A percentile compares a stretch with the other conserved stretches of the same genome.
Conservation (phyloP, 176 grass and related monocot species). For the Musa beccarii region DNA sequence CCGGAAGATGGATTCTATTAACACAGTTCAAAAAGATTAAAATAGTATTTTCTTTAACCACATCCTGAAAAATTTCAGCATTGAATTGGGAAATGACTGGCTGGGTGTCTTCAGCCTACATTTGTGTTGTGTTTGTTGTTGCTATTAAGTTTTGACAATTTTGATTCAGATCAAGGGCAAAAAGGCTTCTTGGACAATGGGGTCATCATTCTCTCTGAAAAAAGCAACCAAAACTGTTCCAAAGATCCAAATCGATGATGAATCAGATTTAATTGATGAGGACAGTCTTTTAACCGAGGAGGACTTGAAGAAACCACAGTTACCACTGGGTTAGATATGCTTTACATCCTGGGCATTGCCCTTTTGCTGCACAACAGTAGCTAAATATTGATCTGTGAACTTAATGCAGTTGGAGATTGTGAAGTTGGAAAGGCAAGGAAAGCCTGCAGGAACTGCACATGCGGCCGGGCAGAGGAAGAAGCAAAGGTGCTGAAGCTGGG, state of each 20-base stretch:
- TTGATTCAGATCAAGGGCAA: constrained; percentile 65
- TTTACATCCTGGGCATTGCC: too few relatives aligned
- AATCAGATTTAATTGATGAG: constrained; percentile 79
- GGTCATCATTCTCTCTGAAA: constrained; percentile 82
- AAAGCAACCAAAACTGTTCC: constrained; percentile 50
- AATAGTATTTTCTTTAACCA: too few relatives aligned
- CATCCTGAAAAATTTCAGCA: too few relatives aligned
- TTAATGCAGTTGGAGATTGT: constrained; percentile 59
- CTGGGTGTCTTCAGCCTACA: not conserved
- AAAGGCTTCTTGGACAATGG: constrained; percentile 73
- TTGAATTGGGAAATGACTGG: not conserved
- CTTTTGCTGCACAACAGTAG: not conserved
- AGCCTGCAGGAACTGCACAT: constrained; percentile 86
- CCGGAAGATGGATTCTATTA: too few relatives aligned
- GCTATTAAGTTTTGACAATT: not conserved
- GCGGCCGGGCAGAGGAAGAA: constrained; percentile 87
- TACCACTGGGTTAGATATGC: constrained; percentile 52
- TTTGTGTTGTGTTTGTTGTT: not conserved
- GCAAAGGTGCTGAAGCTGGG: constrained; percentile 80
- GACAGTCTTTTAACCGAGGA: constrained; percentile 87
- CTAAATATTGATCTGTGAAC: not conserved
- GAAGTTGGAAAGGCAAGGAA: constrained; percentile 80
- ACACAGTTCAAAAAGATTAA: too few relatives aligned
- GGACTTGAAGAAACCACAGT: constrained; percentile 85
- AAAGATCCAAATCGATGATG: constrained; percentile 74